These are phyloP conservation scores for Aspergillus sp. DNA, from an alignment of 2,329 filamentous ascomycete species.

Conservation along the genomic window DNA sequence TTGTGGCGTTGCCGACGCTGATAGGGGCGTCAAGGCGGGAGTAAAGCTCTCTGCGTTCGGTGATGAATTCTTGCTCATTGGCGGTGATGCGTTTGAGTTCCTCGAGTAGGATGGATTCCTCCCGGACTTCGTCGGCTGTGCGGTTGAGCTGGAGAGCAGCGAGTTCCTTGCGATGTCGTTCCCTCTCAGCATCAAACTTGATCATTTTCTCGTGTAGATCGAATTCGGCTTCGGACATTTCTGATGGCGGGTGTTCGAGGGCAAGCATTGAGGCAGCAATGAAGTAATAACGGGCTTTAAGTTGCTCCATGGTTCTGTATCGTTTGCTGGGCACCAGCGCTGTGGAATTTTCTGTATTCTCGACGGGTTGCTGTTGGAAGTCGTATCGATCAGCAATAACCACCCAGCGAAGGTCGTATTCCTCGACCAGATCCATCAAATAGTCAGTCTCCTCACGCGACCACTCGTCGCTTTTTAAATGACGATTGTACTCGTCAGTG, in stretches of 20 bases:
- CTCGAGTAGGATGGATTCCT: constrained; percentile 86
- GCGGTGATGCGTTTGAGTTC: constrained; percentile 92
- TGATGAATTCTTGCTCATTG: constrained; percentile 81
- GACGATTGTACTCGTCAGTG: constrained; percentile 81
- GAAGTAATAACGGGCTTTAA: constrained; percentile 90
- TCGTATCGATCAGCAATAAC: constrained; percentile 93
- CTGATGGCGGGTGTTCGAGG: constrained; percentile 75
- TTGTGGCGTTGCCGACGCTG: constrained; percentile 69
- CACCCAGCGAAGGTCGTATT: constrained; percentile 88
- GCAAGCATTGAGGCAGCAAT: constrained; percentile 83
- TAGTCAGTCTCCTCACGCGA: constrained; percentile 94
- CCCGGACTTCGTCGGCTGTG: constrained; percentile 83
- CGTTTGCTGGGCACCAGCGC: constrained; percentile 47
- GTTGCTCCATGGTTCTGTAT: constrained; percentile 77
- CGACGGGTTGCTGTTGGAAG: constrained; percentile 48
- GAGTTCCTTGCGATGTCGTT: constrained; percentile 81
- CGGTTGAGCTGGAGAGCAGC: constrained; percentile 78
- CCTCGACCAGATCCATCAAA: constrained; percentile 72
- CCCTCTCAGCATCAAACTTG: constrained; percentile 81
- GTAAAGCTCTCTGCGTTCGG: constrained; percentile 86
- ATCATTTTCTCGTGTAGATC: constrained; percentile 81
- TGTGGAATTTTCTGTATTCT: constrained; percentile 31
- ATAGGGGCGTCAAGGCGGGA: constrained; percentile 81
- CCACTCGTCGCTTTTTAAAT: constrained; percentile 78
- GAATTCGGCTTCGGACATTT: constrained; percentile 87